Percentiles rank a stretch among this genome's conserved stretches.
Evolutionary conservation across 768 basidiomycete species (phyloP).

Genomic region (Leccinellum rugosiceps): DNA sequence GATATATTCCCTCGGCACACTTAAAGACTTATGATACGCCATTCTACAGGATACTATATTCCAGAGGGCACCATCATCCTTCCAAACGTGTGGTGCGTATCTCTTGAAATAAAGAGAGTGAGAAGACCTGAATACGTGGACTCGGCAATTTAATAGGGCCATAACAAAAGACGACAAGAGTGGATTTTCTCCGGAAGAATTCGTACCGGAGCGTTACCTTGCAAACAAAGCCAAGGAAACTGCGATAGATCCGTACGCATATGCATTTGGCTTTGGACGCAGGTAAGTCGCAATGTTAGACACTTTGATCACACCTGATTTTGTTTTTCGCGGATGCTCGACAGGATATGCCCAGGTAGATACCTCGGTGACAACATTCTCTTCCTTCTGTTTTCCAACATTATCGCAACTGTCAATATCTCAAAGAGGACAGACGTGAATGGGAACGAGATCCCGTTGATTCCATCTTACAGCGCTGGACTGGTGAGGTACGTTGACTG

Average conservation of each 20-base stretch:
- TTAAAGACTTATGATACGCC: not conserved
- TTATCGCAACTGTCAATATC: constrained; percentile 6
- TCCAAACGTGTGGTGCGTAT: constrained; percentile 16
- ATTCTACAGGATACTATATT: constrained; percentile 7
- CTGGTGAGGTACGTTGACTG: constrained; percentile 6
- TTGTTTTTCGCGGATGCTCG: not conserved
- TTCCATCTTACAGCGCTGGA: constrained; percentile 1
- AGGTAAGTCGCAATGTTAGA: not conserved
- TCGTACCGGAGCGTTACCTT: constrained; percentile 14
- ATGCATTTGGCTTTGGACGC: constrained; percentile 16
- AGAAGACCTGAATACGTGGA: not conserved
- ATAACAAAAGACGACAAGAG: constrained; percentile 17
- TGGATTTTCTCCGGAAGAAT: constrained; percentile 14
- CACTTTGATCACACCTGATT: not conserved
- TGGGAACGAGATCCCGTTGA: constrained; percentile 7
- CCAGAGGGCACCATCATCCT: constrained; percentile 9
- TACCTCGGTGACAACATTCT: constrained; percentile 9
- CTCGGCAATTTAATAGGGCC: constrained; percentile 3
- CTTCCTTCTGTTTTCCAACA: constrained; percentile 7
- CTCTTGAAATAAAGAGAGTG: not conserved
- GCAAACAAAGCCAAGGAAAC: constrained; percentile 2
- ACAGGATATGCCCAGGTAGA: constrained; percentile 13
- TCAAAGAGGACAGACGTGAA: constrained; percentile 6
- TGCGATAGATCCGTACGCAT: constrained; percentile 9
- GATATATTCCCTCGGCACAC: not conserved